phyloP scores from a whole-genome alignment of 148 eudicot genomes.

The Dysphania ambrosioides region DNA sequence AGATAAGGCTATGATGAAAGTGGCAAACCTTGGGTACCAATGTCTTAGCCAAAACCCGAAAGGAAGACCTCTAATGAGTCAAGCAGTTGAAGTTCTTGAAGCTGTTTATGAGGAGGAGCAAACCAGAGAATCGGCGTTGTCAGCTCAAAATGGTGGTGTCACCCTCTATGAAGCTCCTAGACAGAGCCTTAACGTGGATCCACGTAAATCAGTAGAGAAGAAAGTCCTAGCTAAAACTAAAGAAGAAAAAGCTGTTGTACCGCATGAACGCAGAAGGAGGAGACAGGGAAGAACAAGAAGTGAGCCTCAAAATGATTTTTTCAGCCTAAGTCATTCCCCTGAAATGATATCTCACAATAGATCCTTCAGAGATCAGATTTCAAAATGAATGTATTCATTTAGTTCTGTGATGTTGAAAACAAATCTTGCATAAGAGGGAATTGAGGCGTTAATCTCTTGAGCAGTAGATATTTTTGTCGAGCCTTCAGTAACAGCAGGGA shows the following conservation, averaged over 20 bases:
- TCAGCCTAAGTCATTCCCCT: constrained; percentile 31
- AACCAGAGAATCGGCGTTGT: constrained; percentile 38
- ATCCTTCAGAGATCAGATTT: constrained; percentile 20
- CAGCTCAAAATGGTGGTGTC: constrained; percentile 39
- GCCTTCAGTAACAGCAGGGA: constrained; percentile 1
- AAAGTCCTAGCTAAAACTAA: constrained; percentile 25
- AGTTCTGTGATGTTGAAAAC: background rate
- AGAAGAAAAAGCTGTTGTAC: constrained; percentile 25
- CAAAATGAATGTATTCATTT: constrained; percentile 9
- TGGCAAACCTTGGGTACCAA: constrained; percentile 68
- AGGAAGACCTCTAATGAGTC: constrained; percentile 78
- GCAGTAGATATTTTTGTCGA: background rate
- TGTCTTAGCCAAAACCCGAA: constrained; percentile 86
- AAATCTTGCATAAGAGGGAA: constrained; percentile 3
- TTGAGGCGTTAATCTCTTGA: constrained; percentile 15
- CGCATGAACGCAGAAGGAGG: constrained; percentile 16
- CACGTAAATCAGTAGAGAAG: constrained; percentile 7
- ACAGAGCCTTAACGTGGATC: constrained; percentile 8
- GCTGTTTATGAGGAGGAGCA: constrained; percentile 45
- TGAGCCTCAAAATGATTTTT: constrained; percentile 46
- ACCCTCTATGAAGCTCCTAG: constrained; percentile 51
- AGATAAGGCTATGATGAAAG: constrained; percentile 51
- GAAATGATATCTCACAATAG: constrained; percentile 30
- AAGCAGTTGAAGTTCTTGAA: constrained; percentile 72
- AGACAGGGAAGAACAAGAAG: constrained; percentile 47